These are phyloP conservation scores for Leccinum rimulosum DNA, from an alignment of 768 basidiomycete species.

Conservation along the genomic window DNA sequence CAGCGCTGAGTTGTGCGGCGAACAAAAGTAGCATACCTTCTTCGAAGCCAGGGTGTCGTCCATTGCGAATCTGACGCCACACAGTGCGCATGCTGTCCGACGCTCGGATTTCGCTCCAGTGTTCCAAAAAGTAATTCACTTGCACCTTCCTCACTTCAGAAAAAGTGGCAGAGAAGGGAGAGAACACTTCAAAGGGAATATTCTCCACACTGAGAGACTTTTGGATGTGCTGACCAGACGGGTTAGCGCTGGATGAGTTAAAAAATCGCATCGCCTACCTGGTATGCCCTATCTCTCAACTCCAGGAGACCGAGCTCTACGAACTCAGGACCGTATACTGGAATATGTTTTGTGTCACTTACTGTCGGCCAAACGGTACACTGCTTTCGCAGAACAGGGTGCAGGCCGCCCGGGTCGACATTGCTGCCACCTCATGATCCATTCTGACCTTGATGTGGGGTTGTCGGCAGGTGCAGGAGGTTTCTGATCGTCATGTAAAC, in stretches of 20 bases:
- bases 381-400: constrained; percentile 83
- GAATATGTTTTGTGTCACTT: constrained; percentile 26
- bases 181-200: constrained; percentile 84
- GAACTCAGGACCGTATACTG: background rate
- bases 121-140: constrained; percentile 72
- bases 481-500: constrained; percentile 25
- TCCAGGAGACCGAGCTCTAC: constrained; percentile 71
- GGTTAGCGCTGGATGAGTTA: constrained; percentile 2
- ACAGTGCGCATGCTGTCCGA: constrained; percentile 82
- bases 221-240: constrained; percentile 58
- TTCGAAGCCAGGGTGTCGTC: constrained; percentile 85
- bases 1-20: background rate
- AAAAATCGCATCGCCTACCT: constrained; percentile 22
- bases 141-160: constrained; percentile 82
- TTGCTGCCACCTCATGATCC: constrained; percentile 70
- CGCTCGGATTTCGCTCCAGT: constrained; percentile 81
- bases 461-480: constrained; percentile 13
- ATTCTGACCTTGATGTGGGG: constrained; percentile 52
- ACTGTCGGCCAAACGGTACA: constrained; percentile 84
- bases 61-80: constrained; percentile 82
- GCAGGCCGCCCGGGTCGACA: constrained; percentile 59
- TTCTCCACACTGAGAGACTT: constrained; percentile 75
- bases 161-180: constrained; percentile 78
- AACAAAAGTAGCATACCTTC: constrained; percentile 50
- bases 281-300: constrained; percentile 70